Base-by-base conservation (phyloP, 495 filamentous ascomycete genomes). In the Penicillium steckii region DNA sequence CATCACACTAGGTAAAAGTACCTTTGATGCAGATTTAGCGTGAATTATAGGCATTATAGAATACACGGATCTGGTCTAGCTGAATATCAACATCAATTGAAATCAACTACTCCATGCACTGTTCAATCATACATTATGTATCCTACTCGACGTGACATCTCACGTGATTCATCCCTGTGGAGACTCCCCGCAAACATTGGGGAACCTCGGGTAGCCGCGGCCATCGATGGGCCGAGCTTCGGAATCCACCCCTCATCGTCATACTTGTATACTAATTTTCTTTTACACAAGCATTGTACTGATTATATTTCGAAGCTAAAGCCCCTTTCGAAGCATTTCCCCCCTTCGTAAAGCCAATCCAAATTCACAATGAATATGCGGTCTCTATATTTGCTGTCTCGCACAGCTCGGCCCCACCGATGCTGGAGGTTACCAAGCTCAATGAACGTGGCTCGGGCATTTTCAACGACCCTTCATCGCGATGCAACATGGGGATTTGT, bases 401-500 rank as follows among this genome's bases (percentile, higher is more conserved):
- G 62, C 48, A 38, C 46, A 18, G 37, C 53, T 41, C 47, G 46
- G 23, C 47, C 61, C 46, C 62, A 47, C 50, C 59, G 59, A 56
- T 47, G 52, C 48, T 56, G 56, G 49, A 58, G 52, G 42, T 47
- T 56, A 30, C 38, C 29, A 12, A 55, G 32, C 24, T 47, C 44
- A 4, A 13, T 44, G 22, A 40, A 44, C 26, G 60, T 37, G 19
- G 44, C 50, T 21, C 65, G 84, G 55, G 60, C 67, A 29, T 89
- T 89, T 56, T 84, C 86, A 22, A 75, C 69, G 0, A 79, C 82
- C 4, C 23, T 70, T 29, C 71, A 63, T 23, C 72, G 80, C 49
- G 70, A 82, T 59, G 82, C 84, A 53, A 84, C 80, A 57, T 92
- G 85, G 79, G 90, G 89, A 10, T 95, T 95, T 67, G 85, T 95